These are phyloP conservation scores for Puya raimondii DNA, from an alignment of 176 grass and related monocot genomes.

Conservation along the genomic window DNA sequence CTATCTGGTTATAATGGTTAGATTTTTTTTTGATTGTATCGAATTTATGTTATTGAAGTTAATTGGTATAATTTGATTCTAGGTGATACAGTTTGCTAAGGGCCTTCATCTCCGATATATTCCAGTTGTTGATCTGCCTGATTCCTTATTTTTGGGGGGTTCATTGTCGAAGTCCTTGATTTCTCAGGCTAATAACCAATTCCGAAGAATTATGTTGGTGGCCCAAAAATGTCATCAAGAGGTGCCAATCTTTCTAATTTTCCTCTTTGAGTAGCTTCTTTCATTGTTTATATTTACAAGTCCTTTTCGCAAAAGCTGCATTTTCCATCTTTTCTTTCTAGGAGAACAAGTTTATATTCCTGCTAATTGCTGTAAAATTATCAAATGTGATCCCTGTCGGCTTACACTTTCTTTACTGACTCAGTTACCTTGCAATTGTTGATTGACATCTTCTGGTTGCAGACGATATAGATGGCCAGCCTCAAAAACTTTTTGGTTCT, in stretches of 20 bases:
- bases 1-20: not conserved
- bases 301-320: not conserved
- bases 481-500: no score
- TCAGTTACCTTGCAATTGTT: no score
- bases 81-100: slow-evolving; percentile 49
- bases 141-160: slow-evolving; percentile 81
- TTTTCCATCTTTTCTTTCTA: not conserved
- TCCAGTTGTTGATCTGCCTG: slow-evolving; percentile 25
- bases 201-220: slow-evolving; percentile 38
- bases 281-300: slow-evolving; percentile 2
- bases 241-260: slow-evolving; percentile 32
- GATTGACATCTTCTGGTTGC: no score
- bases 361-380: not conserved
- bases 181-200: slow-evolving; percentile 43
- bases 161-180: slow-evolving; percentile 54
- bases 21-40: not conserved
- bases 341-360: not conserved
- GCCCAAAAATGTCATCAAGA: slow-evolving; percentile 44
- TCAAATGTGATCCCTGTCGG: no score
- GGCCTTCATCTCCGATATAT: slow-evolving; percentile 27
- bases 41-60: not conserved
- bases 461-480: no score
- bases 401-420: no score
- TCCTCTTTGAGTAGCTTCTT: not conserved
- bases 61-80: slow-evolving; percentile 5